A percentile compares a stretch with the other conserved stretches of the same genome.
These are phyloP conservation scores for Proliferodiscus dingleyae DNA, from an alignment of 2,329 filamentous ascomycete species.

Conservation along the genomic window DNA sequence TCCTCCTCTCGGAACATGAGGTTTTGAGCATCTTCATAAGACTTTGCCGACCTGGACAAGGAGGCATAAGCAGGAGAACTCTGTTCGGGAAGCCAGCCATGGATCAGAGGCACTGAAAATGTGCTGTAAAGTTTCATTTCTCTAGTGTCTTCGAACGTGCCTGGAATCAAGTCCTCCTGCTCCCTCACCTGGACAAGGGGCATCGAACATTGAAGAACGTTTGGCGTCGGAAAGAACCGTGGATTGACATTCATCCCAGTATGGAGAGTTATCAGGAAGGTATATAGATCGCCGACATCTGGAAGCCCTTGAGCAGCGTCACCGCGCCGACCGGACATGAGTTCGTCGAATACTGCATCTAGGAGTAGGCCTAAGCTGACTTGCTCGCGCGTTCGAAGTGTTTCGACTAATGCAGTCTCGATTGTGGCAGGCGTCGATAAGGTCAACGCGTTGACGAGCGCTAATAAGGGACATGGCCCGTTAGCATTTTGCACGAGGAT, in stretches of 20 bases:
- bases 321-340: slow-evolving; percentile 71
- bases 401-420: slow-evolving; percentile 70
- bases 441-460: slow-evolving; percentile 86
- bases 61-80: slow-evolving; percentile 64
- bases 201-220: slow-evolving; percentile 42
- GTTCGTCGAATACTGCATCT: slow-evolving; percentile 87
- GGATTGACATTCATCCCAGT: slow-evolving; percentile 99
- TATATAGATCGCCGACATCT: slow-evolving; percentile 82
- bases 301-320: slow-evolving; percentile 61
- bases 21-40: slow-evolving; percentile 89
- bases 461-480: slow-evolving; percentile 87
- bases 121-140: slow-evolving; percentile 91
- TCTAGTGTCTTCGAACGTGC: slow-evolving; percentile 78
- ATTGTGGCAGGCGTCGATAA: slow-evolving; percentile 67
- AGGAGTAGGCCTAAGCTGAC: slow-evolving; percentile 81
- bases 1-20: slow-evolving; percentile 86
- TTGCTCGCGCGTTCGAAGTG: slow-evolving; percentile 75
- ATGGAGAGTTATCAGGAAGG: slow-evolving; percentile 81
- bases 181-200: slow-evolving; percentile 48
- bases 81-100: slow-evolving; percentile 81
- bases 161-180: slow-evolving; percentile 48
- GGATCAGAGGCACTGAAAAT: slow-evolving; percentile 82
- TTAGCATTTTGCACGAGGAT: slow-evolving; percentile 92
- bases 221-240: slow-evolving; percentile 60
- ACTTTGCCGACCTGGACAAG: slow-evolving; percentile 68